phyloP scores from a whole-genome alignment of 805 yeast genomes.

The Yarrowia sp. region DNA sequence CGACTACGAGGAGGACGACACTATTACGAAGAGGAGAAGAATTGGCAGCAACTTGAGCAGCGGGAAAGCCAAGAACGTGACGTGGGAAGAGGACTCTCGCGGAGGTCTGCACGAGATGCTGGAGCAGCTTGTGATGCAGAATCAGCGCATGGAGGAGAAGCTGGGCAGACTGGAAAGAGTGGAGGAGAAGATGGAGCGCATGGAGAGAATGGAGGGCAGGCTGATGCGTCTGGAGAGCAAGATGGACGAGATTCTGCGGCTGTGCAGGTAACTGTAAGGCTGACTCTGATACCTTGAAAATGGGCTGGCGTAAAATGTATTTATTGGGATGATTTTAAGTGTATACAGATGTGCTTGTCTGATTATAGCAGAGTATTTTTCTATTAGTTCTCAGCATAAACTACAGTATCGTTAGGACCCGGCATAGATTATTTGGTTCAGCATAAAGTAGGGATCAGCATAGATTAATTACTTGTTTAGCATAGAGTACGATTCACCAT shows the following conservation, averaged over 20 bases:
- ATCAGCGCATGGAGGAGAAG: constrained; percentile 1
- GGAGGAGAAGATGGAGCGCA: neutral
- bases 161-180: neutral
- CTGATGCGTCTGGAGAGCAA: neutral
- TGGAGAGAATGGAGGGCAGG: neutral
- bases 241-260: neutral
- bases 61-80: neutral
- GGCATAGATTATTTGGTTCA: no score
- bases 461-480: no score
- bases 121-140: neutral
- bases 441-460: no score
- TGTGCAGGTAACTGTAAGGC: neutral
- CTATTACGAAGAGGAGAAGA: neutral
- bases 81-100: neutral
- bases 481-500: no score
- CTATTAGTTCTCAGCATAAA: no score
- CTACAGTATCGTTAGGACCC: no score
- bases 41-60: neutral
- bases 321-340: neutral
- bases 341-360: neutral
- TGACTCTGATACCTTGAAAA: neutral
- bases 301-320: neutral
- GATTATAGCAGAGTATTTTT: no score
- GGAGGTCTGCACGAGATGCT: neutral
- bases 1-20: neutral